These are phyloP conservation scores for Henckelia pumila DNA, from an alignment of 257 asterid genomes.

Conservation along the genomic window DNA sequence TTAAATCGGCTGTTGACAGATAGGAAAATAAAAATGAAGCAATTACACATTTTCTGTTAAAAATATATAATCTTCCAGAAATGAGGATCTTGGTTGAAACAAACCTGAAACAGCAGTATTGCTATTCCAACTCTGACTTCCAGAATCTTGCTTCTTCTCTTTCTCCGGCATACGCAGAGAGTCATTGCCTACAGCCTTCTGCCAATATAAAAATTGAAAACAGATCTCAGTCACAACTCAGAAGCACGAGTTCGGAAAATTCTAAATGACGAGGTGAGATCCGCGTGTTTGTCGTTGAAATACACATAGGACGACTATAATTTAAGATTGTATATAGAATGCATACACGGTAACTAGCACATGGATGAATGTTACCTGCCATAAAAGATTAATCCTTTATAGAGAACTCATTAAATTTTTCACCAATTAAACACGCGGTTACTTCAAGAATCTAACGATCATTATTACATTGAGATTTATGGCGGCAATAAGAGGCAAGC, in stretches of 20 bases:
- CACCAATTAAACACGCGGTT: neutral
- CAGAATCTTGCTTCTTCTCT: slow-evolving; percentile 39
- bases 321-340: neutral
- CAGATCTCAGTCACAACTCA: neutral
- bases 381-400: neutral
- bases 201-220: neutral
- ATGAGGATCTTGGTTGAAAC: slow-evolving; percentile 13
- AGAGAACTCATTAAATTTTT: neutral
- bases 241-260: neutral
- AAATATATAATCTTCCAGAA: neutral
- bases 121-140: slow-evolving; percentile 29
- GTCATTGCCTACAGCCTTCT: neutral
- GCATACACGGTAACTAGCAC: neutral
- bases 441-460: too few species aligned
- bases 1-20: neutral
- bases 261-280: neutral
- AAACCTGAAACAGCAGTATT: slow-evolving; percentile 42
- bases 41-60: neutral
- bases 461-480: neutral
- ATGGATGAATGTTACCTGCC: neutral
- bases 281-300: neutral
- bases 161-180: slow-evolving; percentile 20
- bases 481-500: neutral
- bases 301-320: too few species aligned
- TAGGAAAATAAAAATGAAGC: neutral